These are phyloP conservation scores for Diplodia mutila DNA, from an alignment of 2,329 filamentous ascomycete genomes.

Conservation along the genomic window DNA sequence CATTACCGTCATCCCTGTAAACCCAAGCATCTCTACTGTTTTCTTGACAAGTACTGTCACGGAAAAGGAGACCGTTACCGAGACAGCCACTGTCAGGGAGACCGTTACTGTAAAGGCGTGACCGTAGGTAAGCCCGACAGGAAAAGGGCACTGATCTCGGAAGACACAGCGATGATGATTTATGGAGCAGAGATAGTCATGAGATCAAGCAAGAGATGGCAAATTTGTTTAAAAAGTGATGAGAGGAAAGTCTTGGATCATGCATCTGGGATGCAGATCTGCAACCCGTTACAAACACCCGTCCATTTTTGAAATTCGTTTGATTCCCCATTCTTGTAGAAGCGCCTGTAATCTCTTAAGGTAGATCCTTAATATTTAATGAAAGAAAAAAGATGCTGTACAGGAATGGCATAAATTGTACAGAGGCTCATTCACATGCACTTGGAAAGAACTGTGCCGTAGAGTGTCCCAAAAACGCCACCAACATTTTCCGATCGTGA, in stretches of 20 bases:
- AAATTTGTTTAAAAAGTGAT: constrained; percentile 16
- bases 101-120: constrained; percentile 10
- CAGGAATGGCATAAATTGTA: neutral
- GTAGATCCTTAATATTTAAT: constrained; percentile 24
- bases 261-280: constrained; percentile 22
- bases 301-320: neutral
- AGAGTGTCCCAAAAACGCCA: neutral
- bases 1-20: constrained; percentile 26
- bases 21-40: constrained; percentile 30
- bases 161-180: neutral
- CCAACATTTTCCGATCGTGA: neutral
- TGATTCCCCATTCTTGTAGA: constrained; percentile 7
- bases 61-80: constrained; percentile 33
- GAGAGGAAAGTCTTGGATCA: neutral
- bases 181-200: constrained; percentile 7
- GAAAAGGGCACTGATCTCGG: neutral
- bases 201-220: constrained; percentile 16
- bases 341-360: constrained; percentile 18
- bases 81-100: constrained; percentile 12
- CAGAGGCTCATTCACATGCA: constrained; percentile 1
- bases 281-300: neutral
- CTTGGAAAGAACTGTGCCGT: neutral
- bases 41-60: constrained; percentile 39
- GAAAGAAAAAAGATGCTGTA: constrained; percentile 15
- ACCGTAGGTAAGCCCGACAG: neutral